Base-by-base conservation (phyloP, 2,329 filamentous ascomycete species). In the Botrytis tulipae region DNA sequence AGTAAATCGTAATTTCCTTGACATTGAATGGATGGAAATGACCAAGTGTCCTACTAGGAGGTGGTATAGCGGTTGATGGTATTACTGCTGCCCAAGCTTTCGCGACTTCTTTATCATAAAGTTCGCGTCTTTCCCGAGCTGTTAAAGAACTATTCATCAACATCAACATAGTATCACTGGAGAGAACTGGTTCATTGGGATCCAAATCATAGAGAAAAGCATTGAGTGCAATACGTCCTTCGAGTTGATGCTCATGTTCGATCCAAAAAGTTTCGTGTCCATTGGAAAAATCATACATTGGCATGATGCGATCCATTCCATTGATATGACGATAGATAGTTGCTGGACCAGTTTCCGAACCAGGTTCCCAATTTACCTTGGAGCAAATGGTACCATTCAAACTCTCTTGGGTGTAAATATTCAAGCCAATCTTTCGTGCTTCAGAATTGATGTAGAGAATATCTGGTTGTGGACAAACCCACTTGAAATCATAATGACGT, bases 131-230 rank as follows among this genome's bases (percentile, higher is more conserved):
- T 29, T 42, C 48, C 3, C 48, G n/a, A 32, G 18, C 66, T 0
- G 40, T 16, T n/a, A 22, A 68, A 18, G 37, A 20, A 68, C 54
- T 51, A 4, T n/a, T 29, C 4, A 37, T 57, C 20, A n/a, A n/a
- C 48, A 42, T 57, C 35, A 42, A 40, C 14, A 37, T n/a, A 9
- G 35, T n/a, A 12, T 42, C n/a, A 22, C 16, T 37, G 0, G 35
- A 20, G 32, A 57, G 16, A 42, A 68, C 14, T 2, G 48, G 66
- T 22, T 68, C 35, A 16, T 68, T 57, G 16, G 66, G 66, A 42
- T 68, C 48, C 10, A 68, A 68, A 25, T 68, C 66, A 10, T 68
- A 68, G 18, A 68, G 66, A 20, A 68, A 68, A 44, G 48, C 66
- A 68, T 57, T 42, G 20, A 57, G n/a, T 8, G 48, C 66, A 25